Base-by-base conservation (phyloP, 1,139 yeast species). In the Protomyces lactucae-debilis region DNA sequence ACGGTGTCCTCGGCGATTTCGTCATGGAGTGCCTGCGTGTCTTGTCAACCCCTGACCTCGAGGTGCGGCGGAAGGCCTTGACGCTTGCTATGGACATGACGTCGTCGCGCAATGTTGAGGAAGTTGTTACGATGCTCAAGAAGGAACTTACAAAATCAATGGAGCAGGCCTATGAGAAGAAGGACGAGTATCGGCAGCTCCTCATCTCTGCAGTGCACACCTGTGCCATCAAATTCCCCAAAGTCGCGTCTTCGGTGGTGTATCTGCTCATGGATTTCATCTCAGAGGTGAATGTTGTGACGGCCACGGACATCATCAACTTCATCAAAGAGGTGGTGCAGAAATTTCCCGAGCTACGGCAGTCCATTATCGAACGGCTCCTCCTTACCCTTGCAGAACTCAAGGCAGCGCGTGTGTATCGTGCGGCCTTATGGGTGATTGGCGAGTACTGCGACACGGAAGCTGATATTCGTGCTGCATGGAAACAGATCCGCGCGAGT, bases 321-420 rank as follows among this genome's bases (percentile, higher is more conserved):
- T 93, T 93, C 76, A 88, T 92, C 69, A 93, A 93, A 74, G 97
- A 93, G 75, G 96, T 92, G 61, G 89, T 92, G 68, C 97, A 92
- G 75, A 88, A 88, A 72, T 92, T 87, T 81, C 97, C 97, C 39
- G 84, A 85, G 67, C 81, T 90, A 70, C 85, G 97, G 73, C 77
- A 80, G 57, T 77, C 84, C 32, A 87, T 92, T 64, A 76, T 95
- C 64, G 77, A 78, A 57, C 85, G 88, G 69, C 82, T 95, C 68
- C 77, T 91, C 59, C 74, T 73, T 16, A 80, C 91, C 9, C 79
- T 95, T 72, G 85, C 85, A 37, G 78, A 79, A 45, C 86, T 89
- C 60, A 88, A 86, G 72, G 86, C 95, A 68, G 96, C 97, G 6
- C 90, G 90, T 72, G 97, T 93, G 21, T 88, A 85, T 78, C 86